Base-by-base conservation (phyloP, 495 filamentous ascomycete species). In the Podospora bellae-mahoneyi region DNA sequence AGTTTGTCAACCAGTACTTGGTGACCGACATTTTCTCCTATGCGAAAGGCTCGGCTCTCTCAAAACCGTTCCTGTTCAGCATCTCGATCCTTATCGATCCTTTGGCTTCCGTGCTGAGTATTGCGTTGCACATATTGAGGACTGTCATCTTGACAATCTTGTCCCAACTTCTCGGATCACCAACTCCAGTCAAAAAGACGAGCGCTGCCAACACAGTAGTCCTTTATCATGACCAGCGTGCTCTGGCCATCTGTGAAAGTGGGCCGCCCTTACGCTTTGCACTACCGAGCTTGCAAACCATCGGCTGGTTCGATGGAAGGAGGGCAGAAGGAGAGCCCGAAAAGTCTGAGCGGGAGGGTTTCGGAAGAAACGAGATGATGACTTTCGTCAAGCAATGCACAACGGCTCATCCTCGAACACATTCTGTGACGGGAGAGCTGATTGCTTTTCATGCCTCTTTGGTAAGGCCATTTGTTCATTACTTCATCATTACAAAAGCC, bases 381-480 rank as follows among this genome's bases (percentile, higher is more conserved):
- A 78, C 81, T 30, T 89, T 85, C 69, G 84, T 88, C 78, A 84
- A 81, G 72, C 87, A 90, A 76, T 90, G 87, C 87, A 88, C 87
- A 6, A 90, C 89, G 2, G 87, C 85, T 13, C 89, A 91, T 79
- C 89, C 88, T 54, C 84, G 84, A 70, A 79, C 89, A 66, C 88
- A 90, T 73, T 84, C 81, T 3, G 67, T 70, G 4, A 89, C 86
- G 4, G 81, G 81, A 54, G 89, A 91, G 66, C 78, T 91, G 62
- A 78, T 91, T 16, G 81, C 89, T 1, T 89, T 88, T 69, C 89
- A 90, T 67, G 82, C 84, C 20, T 85, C 82, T 23, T 86, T 88
- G 65, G 64, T 83, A 10, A 79, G 83, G 32, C 89, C 89, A 26
- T 91, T 86, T 71, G 83, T 90, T n/a, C 79, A 85, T 66, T 90